Base-by-base conservation (phyloP, 2,329 filamentous ascomycete species). In the Talaromyces sp. region DNA sequence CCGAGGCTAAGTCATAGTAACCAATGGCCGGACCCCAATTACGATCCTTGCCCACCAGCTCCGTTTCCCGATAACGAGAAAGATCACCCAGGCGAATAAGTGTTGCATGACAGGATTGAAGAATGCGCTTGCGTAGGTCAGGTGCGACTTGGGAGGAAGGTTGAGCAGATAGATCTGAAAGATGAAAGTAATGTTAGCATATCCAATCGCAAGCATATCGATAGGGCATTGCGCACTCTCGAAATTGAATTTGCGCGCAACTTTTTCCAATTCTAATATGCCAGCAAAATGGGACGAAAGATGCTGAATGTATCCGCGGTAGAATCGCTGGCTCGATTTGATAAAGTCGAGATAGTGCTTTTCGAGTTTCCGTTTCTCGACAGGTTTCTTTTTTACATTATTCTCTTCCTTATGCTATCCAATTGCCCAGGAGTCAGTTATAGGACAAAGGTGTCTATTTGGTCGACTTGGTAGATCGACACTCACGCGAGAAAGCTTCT, bases 11-110 rank as follows among this genome's bases (percentile, higher is more conserved):
- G 50, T 83, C 80, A 71, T 99, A 97, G 72, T 93, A 96, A 10
- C 88, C 86, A 65, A 92, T 80, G 13, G 93, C 91, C 13, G 85
- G 85, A 22, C 88, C 88, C 79, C 90, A 95, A 63, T 88, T 89
- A 48, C 86, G 86, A 58, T 85, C 83, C 70, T 89, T 91, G 55
- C 82, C 82, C 54, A 87, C 85, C 53, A 90, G 78, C 67, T 93
- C 89, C 49, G 80, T 81, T 62, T 85, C 84, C 55, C 92, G 87
- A 73, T 97, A 99, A 57, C 94, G 86, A 45, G 90, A 90, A 43
- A 99, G 80, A 70, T 99, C 94, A 30, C 94, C 94, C 9, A 97
- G 83, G 60, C 88, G 90, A 54, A 97, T 87, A 50, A 97, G 80
- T 4, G 89, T 91, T 51, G 86, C 84, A 74, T 96, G 89, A 69